Base-by-base conservation (phyloP, 768 basidiomycete genomes). In the Collybiopsis luxurians region DNA sequence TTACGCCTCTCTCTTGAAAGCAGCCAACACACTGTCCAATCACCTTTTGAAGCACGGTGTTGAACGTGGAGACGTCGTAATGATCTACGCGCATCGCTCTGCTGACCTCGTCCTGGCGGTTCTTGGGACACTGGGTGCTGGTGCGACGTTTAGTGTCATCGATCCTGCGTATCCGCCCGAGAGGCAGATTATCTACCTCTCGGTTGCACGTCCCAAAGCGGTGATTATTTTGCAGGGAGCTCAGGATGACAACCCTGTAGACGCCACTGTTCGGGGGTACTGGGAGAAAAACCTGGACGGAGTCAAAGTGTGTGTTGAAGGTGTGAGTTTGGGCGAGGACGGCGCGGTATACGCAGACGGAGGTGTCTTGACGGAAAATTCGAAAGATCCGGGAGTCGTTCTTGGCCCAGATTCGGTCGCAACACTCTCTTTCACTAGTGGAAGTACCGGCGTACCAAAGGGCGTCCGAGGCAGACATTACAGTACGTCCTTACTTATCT, bases 91-190 rank as follows among this genome's bases (percentile, higher is more conserved):
- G 2, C 87, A 97, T 65, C 84, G 97, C 31, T 93, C 92, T 62
- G 95, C 98, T 46, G 96, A 99, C 69, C 86, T 99, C 52, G 92
- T 97, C 2, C 90, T 98, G 2, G 95, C 96, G 4, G 94, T 98
- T 7, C 92, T 99, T 89, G 97, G 92, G 23, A 86, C 95, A 34
- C 79, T 98, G 60, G 98, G 98, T 73, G 92, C 90, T 2, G 97
- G 97, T 26, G 96, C 92, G 0, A 95, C 92, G 3, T 98, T 99
- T 75, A 95, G 92, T 45, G 97, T 99, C 59, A 96, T 98, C 45
- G 95, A 99, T 72, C 96, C 97, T 38, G 95, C 96, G 2, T 99
- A 99, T 67, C 97, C 97, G 10, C 84, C 96, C 1, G 86, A 90
- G 3, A 79, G 97, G 40, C 97, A 98, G 72, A 93, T 84, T 3